These are phyloP conservation scores for Aspergillus diversus DNA, from an alignment of 495 filamentous ascomycete species.

Conservation along the genomic window DNA sequence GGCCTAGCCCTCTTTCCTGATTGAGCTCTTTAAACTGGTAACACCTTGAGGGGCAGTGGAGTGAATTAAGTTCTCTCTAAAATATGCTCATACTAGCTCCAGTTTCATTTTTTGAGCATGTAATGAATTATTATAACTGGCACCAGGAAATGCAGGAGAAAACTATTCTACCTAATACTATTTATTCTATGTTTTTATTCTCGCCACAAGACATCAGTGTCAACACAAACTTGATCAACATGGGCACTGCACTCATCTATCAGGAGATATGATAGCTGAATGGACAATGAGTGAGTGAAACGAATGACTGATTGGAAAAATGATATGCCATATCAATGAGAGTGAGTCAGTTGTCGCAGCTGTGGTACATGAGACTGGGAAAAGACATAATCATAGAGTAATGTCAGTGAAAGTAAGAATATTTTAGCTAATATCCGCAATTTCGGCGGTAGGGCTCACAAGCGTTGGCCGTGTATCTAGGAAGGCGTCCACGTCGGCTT, in stretches of 20 bases:
- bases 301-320: neutral
- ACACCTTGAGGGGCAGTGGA: too few species aligned
- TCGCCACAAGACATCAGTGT: neutral
- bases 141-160: neutral
- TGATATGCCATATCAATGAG: slow-evolving; percentile 4
- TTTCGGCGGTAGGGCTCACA: slow-evolving; percentile 11
- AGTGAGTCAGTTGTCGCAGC: neutral
- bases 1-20: too few species aligned
- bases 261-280: too few species aligned
- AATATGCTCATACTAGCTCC: too few species aligned
- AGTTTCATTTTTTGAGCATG: too few species aligned
- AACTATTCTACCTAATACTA: neutral
- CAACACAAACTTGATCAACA: neutral
- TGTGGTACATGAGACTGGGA: neutral
- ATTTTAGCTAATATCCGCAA: slow-evolving; percentile 24
- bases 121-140: too few species aligned
- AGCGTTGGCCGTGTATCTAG: slow-evolving; percentile 22
- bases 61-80: too few species aligned
- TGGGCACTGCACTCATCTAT: too few species aligned
- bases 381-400: neutral
- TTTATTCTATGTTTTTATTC: neutral
- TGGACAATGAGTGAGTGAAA: neutral
- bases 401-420: slow-evolving; percentile 3
- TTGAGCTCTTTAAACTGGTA: too few species aligned
- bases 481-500: slow-evolving; percentile 24